Evolutionary conservation across 2,329 filamentous ascomycete species (phyloP).

Genomic region (Botryosphaeria dothidea): DNA sequence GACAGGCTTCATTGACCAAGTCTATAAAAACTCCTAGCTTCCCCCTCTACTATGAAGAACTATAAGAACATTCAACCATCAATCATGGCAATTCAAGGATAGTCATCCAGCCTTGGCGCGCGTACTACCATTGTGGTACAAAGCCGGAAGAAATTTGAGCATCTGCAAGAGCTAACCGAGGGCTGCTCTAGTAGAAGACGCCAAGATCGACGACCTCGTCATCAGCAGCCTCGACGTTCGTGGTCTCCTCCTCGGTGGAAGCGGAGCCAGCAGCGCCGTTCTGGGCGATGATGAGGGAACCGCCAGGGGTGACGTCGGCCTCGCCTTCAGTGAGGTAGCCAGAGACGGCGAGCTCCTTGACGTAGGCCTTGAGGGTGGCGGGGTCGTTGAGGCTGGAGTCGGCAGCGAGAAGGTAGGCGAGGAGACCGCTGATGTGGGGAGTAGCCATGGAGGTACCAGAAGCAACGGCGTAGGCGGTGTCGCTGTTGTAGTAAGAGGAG

Average conservation of each 20-base stretch:
- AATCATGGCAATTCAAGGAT: not conserved
- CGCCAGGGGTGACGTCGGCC: not conserved
- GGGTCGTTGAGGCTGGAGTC: constrained; percentile 26
- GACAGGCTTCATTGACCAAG: not conserved
- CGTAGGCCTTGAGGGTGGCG: constrained; percentile 6
- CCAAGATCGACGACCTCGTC: constrained; percentile 12
- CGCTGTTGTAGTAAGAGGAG: constrained; percentile 45
- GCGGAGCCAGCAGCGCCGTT: constrained; percentile 9
- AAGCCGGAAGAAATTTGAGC: not conserved
- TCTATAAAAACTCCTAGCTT: not conserved
- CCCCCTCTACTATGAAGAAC: not conserved
- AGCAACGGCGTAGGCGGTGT: constrained; percentile 44
- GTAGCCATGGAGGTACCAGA: constrained; percentile 64
- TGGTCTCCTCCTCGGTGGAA: not conserved
- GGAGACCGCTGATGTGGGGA: constrained; percentile 65
- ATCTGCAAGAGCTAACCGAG: not conserved
- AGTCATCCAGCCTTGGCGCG: not conserved
- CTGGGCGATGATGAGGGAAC: constrained; percentile 9
- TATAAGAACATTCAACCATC: not conserved
- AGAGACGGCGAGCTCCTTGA: not conserved
- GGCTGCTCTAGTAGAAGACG: constrained; percentile 11
- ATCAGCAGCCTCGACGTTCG: not conserved
- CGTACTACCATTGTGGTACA: too few species aligned
- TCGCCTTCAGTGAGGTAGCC: constrained; percentile 7
- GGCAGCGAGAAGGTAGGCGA: constrained; percentile 61